A percentile compares a stretch with the other conserved stretches of the same genome.
Evolutionary conservation across 805 yeast species (phyloP).

Genomic region (Grigorovia humatica): DNA sequence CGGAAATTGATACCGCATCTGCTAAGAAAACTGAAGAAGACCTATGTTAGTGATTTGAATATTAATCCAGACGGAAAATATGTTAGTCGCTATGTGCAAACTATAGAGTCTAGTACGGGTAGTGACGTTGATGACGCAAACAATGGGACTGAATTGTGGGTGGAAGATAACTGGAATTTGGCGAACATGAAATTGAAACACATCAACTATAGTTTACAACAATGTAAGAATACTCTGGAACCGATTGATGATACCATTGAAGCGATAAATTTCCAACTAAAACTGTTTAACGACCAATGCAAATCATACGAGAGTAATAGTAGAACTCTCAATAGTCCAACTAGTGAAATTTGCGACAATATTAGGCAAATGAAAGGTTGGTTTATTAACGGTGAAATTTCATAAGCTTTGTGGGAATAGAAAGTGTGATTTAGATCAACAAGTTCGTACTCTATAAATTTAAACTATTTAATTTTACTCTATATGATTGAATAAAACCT

Average conservation of each 20-base stretch:
- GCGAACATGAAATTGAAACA: conserved; percentile 22
- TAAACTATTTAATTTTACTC: too few relatives aligned
- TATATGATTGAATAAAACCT: too few relatives aligned
- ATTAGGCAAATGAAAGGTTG: conserved; percentile 34
- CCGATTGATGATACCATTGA: conserved; percentile 12
- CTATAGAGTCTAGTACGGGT: conserved; percentile 9
- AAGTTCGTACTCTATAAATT: neutral
- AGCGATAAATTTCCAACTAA: conserved; percentile 24
- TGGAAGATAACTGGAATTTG: conserved; percentile 8
- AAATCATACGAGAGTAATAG: conserved; percentile 8
- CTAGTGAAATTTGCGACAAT: conserved; percentile 17
- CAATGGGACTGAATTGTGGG: neutral
- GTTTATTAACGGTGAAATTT: conserved; percentile 31
- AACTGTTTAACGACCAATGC: conserved; percentile 16
- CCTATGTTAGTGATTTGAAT: conserved; percentile 35
- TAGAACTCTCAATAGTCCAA: neutral
- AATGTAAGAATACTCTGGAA: conserved; percentile 12
- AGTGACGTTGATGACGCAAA: conserved; percentile 11
- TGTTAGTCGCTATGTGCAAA: conserved; percentile 22
- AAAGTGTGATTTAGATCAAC: too few relatives aligned
- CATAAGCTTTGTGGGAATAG: conserved; percentile 1
- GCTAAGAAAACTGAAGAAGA: conserved; percentile 19
- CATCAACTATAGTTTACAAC: conserved; percentile 24
- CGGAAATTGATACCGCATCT: conserved; percentile 20
- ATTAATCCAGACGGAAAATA: conserved; percentile 31